These are phyloP conservation scores for Hypoxylon rickii DNA, from an alignment of 495 filamentous ascomycete genomes.

Conservation along the genomic window DNA sequence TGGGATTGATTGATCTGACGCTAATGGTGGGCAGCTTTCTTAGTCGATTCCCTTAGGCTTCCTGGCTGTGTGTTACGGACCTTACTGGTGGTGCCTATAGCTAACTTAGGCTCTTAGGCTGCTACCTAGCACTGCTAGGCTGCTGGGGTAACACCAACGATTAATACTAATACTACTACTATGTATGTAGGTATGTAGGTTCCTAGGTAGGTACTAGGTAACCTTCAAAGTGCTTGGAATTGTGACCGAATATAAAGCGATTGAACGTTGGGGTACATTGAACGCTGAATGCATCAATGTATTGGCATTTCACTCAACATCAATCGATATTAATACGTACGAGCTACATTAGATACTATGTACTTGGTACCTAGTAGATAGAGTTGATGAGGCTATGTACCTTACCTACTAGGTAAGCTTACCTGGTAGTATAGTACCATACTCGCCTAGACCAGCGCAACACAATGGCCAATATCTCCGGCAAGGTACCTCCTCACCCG, in stretches of 20 bases:
- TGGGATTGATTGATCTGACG: not conserved
- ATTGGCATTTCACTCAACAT: too few relatives aligned
- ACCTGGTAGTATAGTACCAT: not conserved
- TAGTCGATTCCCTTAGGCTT: not conserved
- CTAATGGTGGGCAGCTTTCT: not conserved
- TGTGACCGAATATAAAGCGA: too few relatives aligned
- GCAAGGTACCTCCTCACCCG: not conserved
- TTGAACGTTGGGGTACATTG: too few relatives aligned
- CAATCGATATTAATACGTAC: too few relatives aligned
- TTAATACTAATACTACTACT: too few relatives aligned
- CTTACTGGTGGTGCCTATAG: constrained; percentile 2
- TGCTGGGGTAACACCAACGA: not conserved
- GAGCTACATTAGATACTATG: not conserved
- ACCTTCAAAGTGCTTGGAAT: too few relatives aligned
- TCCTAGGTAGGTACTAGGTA: not conserved
- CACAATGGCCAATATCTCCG: too few relatives aligned
- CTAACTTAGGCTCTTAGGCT: not conserved
- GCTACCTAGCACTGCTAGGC: constrained; percentile 19
- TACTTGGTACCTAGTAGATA: not conserved
- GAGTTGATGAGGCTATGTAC: not conserved
- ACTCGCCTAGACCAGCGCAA: too few relatives aligned
- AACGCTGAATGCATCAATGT: too few relatives aligned
- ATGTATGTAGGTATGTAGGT: not conserved
- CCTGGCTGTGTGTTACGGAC: not conserved
- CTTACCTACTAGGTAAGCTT: not conserved